Conservation (phyloP, 768 basidiomycete genomes). For the Boletus vermiculosoides region DNA sequence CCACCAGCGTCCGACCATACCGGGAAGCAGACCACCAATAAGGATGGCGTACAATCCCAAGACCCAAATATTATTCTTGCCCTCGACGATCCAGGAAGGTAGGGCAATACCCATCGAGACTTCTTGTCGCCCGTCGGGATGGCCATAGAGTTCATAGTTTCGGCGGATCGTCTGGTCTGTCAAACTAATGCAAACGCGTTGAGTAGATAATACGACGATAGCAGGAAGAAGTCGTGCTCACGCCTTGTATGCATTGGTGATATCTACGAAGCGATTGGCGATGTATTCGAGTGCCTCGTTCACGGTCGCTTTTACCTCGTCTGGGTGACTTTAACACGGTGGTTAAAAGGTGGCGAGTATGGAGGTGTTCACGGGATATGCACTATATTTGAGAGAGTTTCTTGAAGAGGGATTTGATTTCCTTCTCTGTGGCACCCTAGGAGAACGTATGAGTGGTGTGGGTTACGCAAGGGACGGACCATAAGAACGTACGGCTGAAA, state of each 20-base stretch:
- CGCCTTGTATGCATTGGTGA: slow-evolving; percentile 99
- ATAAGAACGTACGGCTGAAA: slow-evolving; percentile 44
- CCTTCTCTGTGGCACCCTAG: slow-evolving; percentile 74
- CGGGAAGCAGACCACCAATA: slow-evolving; percentile 86
- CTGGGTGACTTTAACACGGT: slow-evolving; percentile 71
- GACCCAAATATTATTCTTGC: slow-evolving; percentile 89
- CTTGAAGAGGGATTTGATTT: slow-evolving; percentile 95
- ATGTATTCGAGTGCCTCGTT: slow-evolving; percentile 88
- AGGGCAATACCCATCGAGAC: slow-evolving; percentile 93
- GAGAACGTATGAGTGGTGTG: neutral
- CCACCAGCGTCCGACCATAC: slow-evolving; percentile 95
- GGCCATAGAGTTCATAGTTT: slow-evolving; percentile 86
- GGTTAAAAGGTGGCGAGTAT: neutral
- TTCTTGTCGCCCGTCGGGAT: slow-evolving; percentile 97
- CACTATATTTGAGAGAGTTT: slow-evolving; percentile 87
- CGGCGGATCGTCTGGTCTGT: slow-evolving; percentile 91
- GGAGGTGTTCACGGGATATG: neutral
- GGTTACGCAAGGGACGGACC: neutral
- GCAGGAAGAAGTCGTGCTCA: slow-evolving; percentile 35
- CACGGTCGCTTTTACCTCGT: slow-evolving; percentile 82
- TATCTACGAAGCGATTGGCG: slow-evolving; percentile 80
- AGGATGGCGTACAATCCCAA: slow-evolving; percentile 82
- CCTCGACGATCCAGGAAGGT: slow-evolving; percentile 90
- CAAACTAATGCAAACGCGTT: slow-evolving; percentile 46
- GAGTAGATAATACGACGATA: neutral